phyloP scores from a whole-genome alignment of 2,329 filamentous ascomycete genomes.

The Botryotinia narcissicola region DNA sequence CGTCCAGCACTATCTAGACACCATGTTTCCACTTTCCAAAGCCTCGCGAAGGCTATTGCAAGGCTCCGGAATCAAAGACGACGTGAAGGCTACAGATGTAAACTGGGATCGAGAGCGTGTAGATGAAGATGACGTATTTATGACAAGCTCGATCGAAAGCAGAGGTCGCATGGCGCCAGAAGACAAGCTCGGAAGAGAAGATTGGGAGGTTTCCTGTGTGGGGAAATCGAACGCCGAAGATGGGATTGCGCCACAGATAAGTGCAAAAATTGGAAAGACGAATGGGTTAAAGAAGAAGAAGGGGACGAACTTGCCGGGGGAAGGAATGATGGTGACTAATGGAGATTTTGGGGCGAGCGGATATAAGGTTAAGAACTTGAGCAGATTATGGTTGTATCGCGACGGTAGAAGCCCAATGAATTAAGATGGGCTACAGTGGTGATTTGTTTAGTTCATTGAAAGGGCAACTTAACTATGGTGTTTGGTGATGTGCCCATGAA shows the following conservation, averaged over 20 bases:
- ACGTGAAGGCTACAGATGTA: constrained; percentile 15
- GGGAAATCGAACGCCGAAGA: constrained; percentile 40
- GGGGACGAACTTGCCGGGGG: neutral
- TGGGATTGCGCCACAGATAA: constrained; percentile 43
- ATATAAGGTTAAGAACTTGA: constrained; percentile 58
- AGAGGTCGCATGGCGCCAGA: neutral
- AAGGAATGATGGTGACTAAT: constrained; percentile 16
- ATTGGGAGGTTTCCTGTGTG: constrained; percentile 6
- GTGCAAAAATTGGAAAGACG: neutral
- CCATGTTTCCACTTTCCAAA: constrained; percentile 37
- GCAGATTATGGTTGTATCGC: constrained; percentile 60
- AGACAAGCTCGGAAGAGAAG: constrained; percentile 13
- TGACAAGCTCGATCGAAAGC: constrained; percentile 25
- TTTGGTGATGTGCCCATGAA: neutral
- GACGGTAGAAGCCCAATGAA: constrained; percentile 53
- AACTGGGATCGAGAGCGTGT: neutral
- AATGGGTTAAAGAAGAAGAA: constrained; percentile 31
- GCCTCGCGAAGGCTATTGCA: constrained; percentile 21
- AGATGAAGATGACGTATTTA: constrained; percentile 26
- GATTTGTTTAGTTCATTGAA: neutral
- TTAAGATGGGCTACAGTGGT: constrained; percentile 25
- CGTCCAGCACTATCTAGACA: constrained; percentile 39
- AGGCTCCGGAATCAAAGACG: constrained; percentile 25
- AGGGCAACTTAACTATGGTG: neutral
- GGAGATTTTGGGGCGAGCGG: constrained; percentile 2